These are phyloP conservation scores for Lipomyces yamanashiensis DNA, from an alignment of 805 yeast genomes.

Conservation along the genomic window DNA sequence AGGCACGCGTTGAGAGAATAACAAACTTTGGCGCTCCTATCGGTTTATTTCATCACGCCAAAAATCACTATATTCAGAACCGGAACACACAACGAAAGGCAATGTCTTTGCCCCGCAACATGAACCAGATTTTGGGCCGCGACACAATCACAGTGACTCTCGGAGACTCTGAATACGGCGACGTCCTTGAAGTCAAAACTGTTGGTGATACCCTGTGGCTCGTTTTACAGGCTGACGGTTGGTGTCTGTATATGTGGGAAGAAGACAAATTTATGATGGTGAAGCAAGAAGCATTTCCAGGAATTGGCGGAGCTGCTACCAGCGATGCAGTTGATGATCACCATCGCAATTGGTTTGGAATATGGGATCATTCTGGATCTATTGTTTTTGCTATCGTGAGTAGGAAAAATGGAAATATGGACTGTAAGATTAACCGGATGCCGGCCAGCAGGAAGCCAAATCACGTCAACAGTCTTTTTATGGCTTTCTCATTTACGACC, in stretches of 20 bases:
- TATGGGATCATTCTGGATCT: constrained; percentile 26
- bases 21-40: constrained; percentile 29
- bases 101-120: background rate
- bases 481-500: constrained; percentile 26
- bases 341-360: constrained; percentile 33
- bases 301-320: constrained; percentile 26
- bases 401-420: constrained; percentile 6
- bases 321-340: constrained; percentile 29
- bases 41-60: constrained; percentile 15
- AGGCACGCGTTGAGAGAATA: constrained; percentile 33
- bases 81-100: background rate
- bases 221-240: constrained; percentile 28
- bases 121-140: constrained; percentile 5
- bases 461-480: constrained; percentile 24
- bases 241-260: constrained; percentile 37
- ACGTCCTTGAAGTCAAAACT: constrained; percentile 20
- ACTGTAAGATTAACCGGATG: constrained; percentile 15
- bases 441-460: constrained; percentile 30
- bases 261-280: constrained; percentile 27
- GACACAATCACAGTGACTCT: constrained; percentile 9
- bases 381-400: constrained; percentile 21
- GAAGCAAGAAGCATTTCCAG: constrained; percentile 4
- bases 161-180: constrained; percentile 27
- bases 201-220: constrained; percentile 35
- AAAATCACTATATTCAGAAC: constrained; percentile 8